Conservation (phyloP, 1,139 yeast genomes). For the Pichia norvegensis region DNA sequence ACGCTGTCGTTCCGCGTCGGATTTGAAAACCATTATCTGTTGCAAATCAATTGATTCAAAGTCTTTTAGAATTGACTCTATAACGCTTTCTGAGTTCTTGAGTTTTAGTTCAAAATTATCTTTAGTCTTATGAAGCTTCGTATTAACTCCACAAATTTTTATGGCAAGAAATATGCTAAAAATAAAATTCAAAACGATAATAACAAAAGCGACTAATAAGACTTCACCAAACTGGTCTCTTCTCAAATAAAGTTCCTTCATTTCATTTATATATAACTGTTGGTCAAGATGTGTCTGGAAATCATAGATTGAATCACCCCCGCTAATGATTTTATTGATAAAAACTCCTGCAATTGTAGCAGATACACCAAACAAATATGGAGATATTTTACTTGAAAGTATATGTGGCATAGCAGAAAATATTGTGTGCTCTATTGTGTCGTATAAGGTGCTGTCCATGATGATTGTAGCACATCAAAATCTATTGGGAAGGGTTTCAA, state of each 20-base stretch:
- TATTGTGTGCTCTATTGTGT: neutral
- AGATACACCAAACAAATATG: slow-evolving; percentile 6
- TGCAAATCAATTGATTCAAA: slow-evolving; percentile 6
- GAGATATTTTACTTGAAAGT: neutral
- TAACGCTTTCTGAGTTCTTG: slow-evolving; percentile 6
- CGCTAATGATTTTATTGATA: slow-evolving; percentile 1
- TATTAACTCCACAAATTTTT: neutral
- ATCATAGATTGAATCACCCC: slow-evolving; percentile 6
- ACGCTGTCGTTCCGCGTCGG: slow-evolving; percentile 8
- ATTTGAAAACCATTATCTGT: slow-evolving; percentile 5
- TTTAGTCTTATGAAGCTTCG: neutral
- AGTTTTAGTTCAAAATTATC: neutral
- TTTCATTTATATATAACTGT: slow-evolving; percentile 8
- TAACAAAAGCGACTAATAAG: neutral
- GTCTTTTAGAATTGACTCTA: slow-evolving; percentile 11
- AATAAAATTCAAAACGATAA: neutral
- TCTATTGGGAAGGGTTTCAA: neutral
- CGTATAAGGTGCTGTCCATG: neutral
- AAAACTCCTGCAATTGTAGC: slow-evolving; percentile 8
- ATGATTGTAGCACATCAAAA: too few relatives aligned
- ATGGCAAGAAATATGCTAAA: neutral
- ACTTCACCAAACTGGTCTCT: slow-evolving; percentile 5
- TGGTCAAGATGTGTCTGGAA: slow-evolving; percentile 8
- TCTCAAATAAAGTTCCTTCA: slow-evolving; percentile 4
- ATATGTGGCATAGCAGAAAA: neutral